A percentile compares a stretch with the other conserved stretches of the same genome.
phyloP scores from a whole-genome alignment of 352 stramenopile genomes.

The Phytophthora europaea region DNA sequence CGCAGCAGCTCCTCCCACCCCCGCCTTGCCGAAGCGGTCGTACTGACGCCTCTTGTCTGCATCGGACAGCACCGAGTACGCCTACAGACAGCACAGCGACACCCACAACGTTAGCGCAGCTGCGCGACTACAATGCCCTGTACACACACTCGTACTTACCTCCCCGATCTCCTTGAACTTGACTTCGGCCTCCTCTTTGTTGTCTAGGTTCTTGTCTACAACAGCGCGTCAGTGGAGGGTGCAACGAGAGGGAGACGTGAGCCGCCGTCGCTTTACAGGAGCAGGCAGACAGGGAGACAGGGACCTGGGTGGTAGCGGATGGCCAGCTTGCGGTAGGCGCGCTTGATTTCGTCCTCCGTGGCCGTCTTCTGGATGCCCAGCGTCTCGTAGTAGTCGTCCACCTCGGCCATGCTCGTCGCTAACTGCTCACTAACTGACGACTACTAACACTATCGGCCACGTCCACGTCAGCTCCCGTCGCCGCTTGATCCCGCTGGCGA shows the following conservation, averaged over 20 bases:
- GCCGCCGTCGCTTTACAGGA: not conserved
- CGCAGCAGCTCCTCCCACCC: conserved; percentile 50
- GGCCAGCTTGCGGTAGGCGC: conserved; percentile 88
- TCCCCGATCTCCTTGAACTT: conserved; percentile 93
- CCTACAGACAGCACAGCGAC: conserved; percentile 42
- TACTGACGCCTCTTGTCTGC: conserved; percentile 90
- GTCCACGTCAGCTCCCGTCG: conserved; percentile 13
- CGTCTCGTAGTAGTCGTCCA: conserved; percentile 78
- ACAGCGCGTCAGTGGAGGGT: not conserved
- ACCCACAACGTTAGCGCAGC: not conserved
- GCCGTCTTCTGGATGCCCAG: conserved; percentile 77
- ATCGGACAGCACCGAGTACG: conserved; percentile 94
- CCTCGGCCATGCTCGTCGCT: conserved; percentile 49
- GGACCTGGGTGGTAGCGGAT: conserved; percentile 90
- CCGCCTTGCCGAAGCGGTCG: conserved; percentile 92
- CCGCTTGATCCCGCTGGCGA: not conserved
- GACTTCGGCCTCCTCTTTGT: conserved; percentile 86
- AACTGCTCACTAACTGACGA: conserved; percentile 6
- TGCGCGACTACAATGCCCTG: not conserved
- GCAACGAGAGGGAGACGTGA: not conserved
- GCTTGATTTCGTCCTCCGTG: conserved; percentile 85
- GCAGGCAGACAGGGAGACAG: not conserved
- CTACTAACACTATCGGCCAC: not conserved
- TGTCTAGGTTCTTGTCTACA: conserved; percentile 92
- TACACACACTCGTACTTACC: conserved; percentile 31